Conservation (phyloP, 2,329 filamentous ascomycete species). For the Rhynchosporium secalis region DNA sequence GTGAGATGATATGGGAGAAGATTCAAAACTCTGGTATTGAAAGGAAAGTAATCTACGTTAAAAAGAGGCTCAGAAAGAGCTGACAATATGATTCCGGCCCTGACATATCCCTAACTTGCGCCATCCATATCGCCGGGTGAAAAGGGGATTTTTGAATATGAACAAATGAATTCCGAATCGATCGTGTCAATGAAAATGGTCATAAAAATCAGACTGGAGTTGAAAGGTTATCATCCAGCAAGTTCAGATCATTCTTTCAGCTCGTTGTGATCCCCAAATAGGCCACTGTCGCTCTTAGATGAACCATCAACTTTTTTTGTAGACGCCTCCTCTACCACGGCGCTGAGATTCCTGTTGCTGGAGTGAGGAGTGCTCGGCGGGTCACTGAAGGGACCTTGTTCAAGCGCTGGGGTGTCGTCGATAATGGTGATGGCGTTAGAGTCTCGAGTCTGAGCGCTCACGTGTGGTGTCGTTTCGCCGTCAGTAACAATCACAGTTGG, state of each 20-base stretch:
- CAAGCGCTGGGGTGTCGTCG: conserved; percentile 50
- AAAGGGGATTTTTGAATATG: conserved; percentile 24
- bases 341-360: conserved; percentile 52
- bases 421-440: conserved; percentile 51
- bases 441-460: conserved; percentile 39
- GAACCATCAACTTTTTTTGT: conserved; percentile 20
- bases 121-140: conserved; percentile 25
- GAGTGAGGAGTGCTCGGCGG: conserved; percentile 45
- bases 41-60: conserved; percentile 11
- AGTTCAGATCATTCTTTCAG: conserved; percentile 46
- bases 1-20: neutral
- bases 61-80: neutral
- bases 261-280: conserved; percentile 60
- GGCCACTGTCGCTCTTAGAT: conserved; percentile 46
- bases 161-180: conserved; percentile 32
- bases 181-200: conserved; percentile 20
- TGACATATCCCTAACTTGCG: conserved; percentile 20
- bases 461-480: conserved; percentile 23
- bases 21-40: neutral
- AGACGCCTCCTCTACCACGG: conserved; percentile 57
- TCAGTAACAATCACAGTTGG: conserved; percentile 16
- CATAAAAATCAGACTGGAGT: conserved; percentile 6
- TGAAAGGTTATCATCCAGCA: conserved; percentile 19
- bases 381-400: conserved; percentile 61
- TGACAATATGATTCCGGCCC: neutral